Evolutionary conservation across 352 stramenopile species (phyloP), one percentile per base, ranked within the genome.

Genomic region (Phytophthora pinifolia): DNA sequence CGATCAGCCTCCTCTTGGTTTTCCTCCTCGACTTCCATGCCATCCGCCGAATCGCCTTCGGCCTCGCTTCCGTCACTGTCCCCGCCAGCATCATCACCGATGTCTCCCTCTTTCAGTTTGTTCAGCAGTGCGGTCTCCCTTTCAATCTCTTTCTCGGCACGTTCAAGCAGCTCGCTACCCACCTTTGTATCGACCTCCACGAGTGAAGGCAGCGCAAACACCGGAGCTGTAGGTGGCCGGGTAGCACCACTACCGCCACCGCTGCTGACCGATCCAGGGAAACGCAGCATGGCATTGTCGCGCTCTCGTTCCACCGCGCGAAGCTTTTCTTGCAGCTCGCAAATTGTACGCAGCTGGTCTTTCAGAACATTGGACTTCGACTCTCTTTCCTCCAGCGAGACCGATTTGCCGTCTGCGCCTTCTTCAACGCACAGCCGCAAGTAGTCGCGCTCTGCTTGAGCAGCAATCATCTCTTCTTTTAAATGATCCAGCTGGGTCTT

Each of bases 401-500:
- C 33, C 43, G 53, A 47, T 48, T 9, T 66, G 17, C 51, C 51
- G 6, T 47, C 53, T 0, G 45, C 54, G 4, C 38, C 62, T 51
- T 91, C 82, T 52, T 92, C 80, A 7, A 90, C 65, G 44, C 78
- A 90, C 1, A 94, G 44, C 0, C 79, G 73, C 17, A 92, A 51
- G 31, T 91, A 89, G 34, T 94, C 85, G 12, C 85, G 81, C 51
- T 94, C 83, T 29, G 82, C 78, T 65, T 94, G 85, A 2, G 85
- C 83, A 25, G 77, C 74, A n/a, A 94, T 88, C 80, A 92, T 88
- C 48, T 94, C 82, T 59, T 92, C 79, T 39, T 79, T 92, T 47
- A 93, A 57, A n/a, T 83, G 70, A 39, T 94, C 85, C 36, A 92
- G 70, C 46, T 92, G 83, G 1, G 62, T 86, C 31, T 87, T 86